Conservation (phyloP, 495 filamentous ascomycete genomes). For the Oleoguttula mirabilis region DNA sequence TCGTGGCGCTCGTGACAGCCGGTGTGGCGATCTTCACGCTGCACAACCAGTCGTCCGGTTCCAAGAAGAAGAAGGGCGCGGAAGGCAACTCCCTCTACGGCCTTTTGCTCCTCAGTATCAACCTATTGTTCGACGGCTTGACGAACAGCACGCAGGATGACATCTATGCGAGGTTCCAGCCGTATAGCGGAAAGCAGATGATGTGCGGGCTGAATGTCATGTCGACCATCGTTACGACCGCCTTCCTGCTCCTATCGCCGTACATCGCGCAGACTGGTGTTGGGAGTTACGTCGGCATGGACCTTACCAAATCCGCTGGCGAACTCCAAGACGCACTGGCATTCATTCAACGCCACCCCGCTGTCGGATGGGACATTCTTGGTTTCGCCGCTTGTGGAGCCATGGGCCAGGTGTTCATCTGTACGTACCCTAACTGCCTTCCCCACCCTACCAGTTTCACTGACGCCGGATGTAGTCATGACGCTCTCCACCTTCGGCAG, state of each 20-base stretch:
- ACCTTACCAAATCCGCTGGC: conserved; percentile 43
- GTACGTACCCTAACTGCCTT: conserved; percentile 32
- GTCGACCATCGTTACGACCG: conserved; percentile 57
- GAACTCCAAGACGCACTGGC: conserved; percentile 68
- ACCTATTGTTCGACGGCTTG: conserved; percentile 87
- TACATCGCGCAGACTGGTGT: conserved; percentile 55
- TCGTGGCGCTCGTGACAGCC: conserved; percentile 76
- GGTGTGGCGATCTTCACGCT: conserved; percentile 94
- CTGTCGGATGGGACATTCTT: conserved; percentile 70
- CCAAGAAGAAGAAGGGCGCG: conserved; percentile 46
- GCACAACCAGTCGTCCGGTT: conserved; percentile 54
- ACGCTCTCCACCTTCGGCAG: conserved; percentile 85
- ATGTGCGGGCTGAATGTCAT: conserved; percentile 97
- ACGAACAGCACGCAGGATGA: conserved; percentile 96
- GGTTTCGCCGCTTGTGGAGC: conserved; percentile 89
- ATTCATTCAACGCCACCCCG: conserved; percentile 67
- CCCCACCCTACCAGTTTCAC: background rate
- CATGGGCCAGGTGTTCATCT: conserved; percentile 93
- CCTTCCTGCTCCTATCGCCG: conserved; percentile 67
- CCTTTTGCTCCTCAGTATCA: conserved; percentile 73
- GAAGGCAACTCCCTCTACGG: conserved; percentile 57
- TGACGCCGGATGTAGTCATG: conserved; percentile 46
- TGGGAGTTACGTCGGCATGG: conserved; percentile 55
- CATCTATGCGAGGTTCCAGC: conserved; percentile 66
- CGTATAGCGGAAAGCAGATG: conserved; percentile 90